A percentile compares a stretch with the other conserved stretches of the same genome.
These are phyloP conservation scores for Penicillium sclerotigenum DNA, from an alignment of 2,329 filamentous ascomycete genomes.

Conservation along the genomic window DNA sequence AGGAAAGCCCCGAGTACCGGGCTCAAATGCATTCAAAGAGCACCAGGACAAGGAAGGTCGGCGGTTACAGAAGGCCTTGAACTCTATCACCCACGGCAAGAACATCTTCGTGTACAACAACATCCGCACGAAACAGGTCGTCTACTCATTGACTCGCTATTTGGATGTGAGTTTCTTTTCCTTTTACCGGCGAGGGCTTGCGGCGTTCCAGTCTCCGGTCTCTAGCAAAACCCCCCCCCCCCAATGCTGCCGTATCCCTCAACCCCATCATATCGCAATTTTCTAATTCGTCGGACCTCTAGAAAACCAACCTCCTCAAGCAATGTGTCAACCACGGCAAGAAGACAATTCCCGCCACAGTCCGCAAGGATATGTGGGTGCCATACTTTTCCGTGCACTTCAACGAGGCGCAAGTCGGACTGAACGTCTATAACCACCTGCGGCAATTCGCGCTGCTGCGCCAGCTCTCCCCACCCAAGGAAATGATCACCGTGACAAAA, in stretches of 20 bases:
- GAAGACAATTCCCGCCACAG: constrained; percentile 56
- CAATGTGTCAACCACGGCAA: constrained; percentile 64
- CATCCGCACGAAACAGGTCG: constrained; percentile 60
- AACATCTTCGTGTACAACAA: constrained; percentile 63
- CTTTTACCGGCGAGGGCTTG: too few species aligned
- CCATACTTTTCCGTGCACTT: constrained; percentile 60
- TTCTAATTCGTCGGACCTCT: constrained; percentile 8
- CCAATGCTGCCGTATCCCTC: neutral
- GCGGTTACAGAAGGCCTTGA: constrained; percentile 46
- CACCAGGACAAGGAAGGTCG: constrained; percentile 37
- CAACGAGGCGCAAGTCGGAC: constrained; percentile 48
- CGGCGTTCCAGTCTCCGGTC: too few species aligned
- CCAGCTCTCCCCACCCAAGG: constrained; percentile 50
- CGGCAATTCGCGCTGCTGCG: constrained; percentile 60
- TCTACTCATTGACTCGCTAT: constrained; percentile 59
- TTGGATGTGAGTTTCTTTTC: constrained; percentile 48
- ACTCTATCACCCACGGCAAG: constrained; percentile 51
- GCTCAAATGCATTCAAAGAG: constrained; percentile 44
- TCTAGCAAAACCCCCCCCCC: too few species aligned
- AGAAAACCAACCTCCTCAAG: constrained; percentile 53
- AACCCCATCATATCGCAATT: neutral
- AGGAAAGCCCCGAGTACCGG: constrained; percentile 38
- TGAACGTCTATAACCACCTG: constrained; percentile 56
- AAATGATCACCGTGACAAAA: constrained; percentile 47
- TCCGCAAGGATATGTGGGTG: constrained; percentile 63